These are phyloP conservation scores for Simplicillium aogashimaense DNA, from an alignment of 2,329 filamentous ascomycete genomes.

Conservation along the genomic window DNA sequence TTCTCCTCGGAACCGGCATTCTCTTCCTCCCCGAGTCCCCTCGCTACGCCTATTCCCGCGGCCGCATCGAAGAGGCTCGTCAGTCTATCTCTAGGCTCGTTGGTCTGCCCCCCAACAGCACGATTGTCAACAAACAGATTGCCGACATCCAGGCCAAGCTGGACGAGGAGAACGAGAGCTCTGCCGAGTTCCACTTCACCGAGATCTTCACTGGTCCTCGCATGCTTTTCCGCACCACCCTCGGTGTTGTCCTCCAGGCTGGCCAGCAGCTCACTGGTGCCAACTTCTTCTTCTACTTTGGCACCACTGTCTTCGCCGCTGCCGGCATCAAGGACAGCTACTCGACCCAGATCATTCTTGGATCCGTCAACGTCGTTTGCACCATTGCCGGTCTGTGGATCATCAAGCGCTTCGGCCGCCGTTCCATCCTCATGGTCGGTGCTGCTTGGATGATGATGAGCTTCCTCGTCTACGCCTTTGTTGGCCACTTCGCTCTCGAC, in stretches of 20 bases:
- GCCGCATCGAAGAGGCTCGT: constrained; percentile 37
- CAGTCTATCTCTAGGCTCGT: constrained; percentile 35
- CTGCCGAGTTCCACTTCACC: constrained; percentile 36
- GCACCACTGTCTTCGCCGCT: constrained; percentile 54
- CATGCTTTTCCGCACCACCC: constrained; percentile 53
- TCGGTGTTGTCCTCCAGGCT: constrained; percentile 54
- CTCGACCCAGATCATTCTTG: constrained; percentile 57
- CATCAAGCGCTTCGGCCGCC: constrained; percentile 55
- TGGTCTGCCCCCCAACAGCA: constrained; percentile 27
- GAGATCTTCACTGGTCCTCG: constrained; percentile 60
- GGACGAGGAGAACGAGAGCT: constrained; percentile 32
- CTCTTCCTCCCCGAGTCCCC: constrained; percentile 46
- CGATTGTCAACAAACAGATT: constrained; percentile 35
- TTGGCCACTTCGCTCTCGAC: constrained; percentile 35
- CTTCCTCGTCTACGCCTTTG: constrained; percentile 39
- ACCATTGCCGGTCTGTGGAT: constrained; percentile 57
- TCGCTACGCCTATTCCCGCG: constrained; percentile 37
- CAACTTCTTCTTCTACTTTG: constrained; percentile 61
- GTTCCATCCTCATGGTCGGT: constrained; percentile 52
- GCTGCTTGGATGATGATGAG: constrained; percentile 50
- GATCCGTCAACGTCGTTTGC: constrained; percentile 56
- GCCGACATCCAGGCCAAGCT: constrained; percentile 41
- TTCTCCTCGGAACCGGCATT: constrained; percentile 39
- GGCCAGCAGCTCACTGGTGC: constrained; percentile 60
- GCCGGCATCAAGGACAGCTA: constrained; percentile 57